A percentile compares a stretch with the other conserved stretches of the same genome.
These are phyloP conservation scores for Microcera coccophila DNA, from an alignment of 2,329 filamentous ascomycete genomes.

Conservation along the genomic window DNA sequence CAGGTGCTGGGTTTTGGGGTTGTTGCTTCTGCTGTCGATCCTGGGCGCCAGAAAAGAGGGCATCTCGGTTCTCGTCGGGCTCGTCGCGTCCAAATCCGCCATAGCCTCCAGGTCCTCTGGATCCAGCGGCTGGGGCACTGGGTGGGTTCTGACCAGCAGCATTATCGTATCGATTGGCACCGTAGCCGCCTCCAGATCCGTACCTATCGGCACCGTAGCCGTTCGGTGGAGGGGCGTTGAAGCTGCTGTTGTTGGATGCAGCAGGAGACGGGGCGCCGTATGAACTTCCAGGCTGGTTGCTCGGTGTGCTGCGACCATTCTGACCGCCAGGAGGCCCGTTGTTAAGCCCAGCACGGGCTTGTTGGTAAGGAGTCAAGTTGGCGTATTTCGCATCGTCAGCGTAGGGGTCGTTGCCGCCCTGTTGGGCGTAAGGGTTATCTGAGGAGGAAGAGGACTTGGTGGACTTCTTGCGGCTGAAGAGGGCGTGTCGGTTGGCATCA, in stretches of 20 bases:
- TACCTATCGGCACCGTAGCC: conserved; percentile 55
- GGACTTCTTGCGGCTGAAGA: conserved; percentile 53
- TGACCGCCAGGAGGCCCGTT: conserved; percentile 33
- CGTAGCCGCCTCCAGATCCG: conserved; percentile 50
- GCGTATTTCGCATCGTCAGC: conserved; percentile 45
- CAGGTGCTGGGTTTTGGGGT: conserved; percentile 15
- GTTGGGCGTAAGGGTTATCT: conserved; percentile 56
- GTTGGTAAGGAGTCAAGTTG: conserved; percentile 44
- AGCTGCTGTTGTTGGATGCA: conserved; percentile 11
- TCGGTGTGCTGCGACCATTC: conserved; percentile 32
- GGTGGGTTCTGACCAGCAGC: conserved; percentile 28
- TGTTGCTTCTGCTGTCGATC: conserved; percentile 45
- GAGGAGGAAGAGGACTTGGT: conserved; percentile 41
- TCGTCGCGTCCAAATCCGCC: conserved; percentile 52
- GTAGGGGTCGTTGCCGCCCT: conserved; percentile 52
- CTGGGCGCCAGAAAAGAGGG: conserved; percentile 57
- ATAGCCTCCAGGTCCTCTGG: conserved; percentile 55
- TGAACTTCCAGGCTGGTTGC: conserved; percentile 19
- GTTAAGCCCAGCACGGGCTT: conserved; percentile 37
- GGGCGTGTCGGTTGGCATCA: conserved; percentile 45
- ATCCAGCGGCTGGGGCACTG: conserved; percentile 27
- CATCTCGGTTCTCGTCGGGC: conserved; percentile 55
- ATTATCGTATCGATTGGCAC: conserved; percentile 50
- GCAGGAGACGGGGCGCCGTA: conserved; percentile 19
- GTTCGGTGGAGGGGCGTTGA: conserved; percentile 20